Conservation (phyloP, 768 basidiomycete genomes). For the Lyophyllum semitale region DNA sequence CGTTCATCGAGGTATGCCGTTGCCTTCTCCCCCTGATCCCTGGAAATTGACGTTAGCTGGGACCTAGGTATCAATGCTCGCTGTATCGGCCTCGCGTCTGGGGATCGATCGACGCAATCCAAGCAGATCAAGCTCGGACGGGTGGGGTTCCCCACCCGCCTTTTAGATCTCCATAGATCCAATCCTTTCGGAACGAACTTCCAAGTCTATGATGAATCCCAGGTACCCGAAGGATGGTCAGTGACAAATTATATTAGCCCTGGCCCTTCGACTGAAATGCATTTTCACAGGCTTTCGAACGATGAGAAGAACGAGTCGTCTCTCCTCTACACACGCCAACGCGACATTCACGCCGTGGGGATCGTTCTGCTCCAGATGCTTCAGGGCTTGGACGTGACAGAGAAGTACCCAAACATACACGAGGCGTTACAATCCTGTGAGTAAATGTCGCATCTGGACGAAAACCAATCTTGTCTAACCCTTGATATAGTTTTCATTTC, state of each 20-base stretch:
- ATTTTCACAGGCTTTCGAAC: slow-evolving; percentile 61
- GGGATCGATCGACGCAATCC: slow-evolving; percentile 49
- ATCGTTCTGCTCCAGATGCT: slow-evolving; percentile 86
- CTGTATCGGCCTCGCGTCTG: slow-evolving; percentile 60
- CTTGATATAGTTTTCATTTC: slow-evolving; percentile 51
- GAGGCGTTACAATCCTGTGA: slow-evolving; percentile 60
- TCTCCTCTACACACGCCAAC: slow-evolving; percentile 67
- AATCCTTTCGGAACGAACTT: slow-evolving; percentile 65
- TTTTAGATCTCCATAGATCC: slow-evolving; percentile 83
- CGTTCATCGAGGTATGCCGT: slow-evolving; percentile 69
- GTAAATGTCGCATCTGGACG: slow-evolving; percentile 11
- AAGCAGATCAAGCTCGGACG: slow-evolving; percentile 77
- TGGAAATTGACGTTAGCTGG: neutral
- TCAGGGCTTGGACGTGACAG: slow-evolving; percentile 69
- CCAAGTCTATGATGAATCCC: slow-evolving; percentile 33
- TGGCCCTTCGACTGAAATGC: neutral
- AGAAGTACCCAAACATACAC: slow-evolving; percentile 54
- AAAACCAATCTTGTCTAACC: neutral
- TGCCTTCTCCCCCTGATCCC: neutral
- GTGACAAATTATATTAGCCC: neutral
- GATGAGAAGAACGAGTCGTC: slow-evolving; percentile 81
- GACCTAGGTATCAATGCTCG: slow-evolving; percentile 56
- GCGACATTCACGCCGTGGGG: slow-evolving; percentile 84
- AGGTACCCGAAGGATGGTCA: slow-evolving; percentile 49
- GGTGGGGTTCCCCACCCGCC: slow-evolving; percentile 67